phyloP scores from a whole-genome alignment of 371 early-diverging fungal genomes.

The Mortierella sp. region DNA sequence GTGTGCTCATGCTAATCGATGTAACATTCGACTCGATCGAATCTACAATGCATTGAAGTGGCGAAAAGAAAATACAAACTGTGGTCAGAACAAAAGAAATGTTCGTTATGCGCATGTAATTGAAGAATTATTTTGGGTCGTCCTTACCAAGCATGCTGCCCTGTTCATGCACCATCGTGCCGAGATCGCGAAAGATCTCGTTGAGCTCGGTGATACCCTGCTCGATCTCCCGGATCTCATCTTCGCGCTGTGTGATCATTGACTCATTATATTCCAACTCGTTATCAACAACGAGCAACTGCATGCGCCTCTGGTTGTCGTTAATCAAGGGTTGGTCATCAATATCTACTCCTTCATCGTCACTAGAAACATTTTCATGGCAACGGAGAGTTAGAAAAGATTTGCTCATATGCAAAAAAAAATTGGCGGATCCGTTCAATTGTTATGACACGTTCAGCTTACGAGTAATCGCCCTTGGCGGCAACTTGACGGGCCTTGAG shows the following conservation, averaged over 20 bases:
- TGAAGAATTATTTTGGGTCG: neutral
- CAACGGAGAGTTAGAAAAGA: neutral
- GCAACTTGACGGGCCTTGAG: constrained; percentile 65
- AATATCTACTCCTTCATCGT: constrained; percentile 60
- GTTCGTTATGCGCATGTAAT: neutral
- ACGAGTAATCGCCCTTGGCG: constrained; percentile 29
- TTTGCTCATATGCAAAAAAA: neutral
- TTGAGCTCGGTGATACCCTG: constrained; percentile 94
- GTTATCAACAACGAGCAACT: constrained; percentile 86
- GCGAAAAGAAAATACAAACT: neutral
- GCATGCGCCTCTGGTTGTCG: constrained; percentile 72
- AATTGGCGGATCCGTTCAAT: neutral
- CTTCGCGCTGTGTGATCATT: constrained; percentile 93
- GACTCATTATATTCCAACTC: constrained; percentile 95
- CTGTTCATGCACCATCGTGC: constrained; percentile 96
- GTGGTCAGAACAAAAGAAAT: constrained; percentile 1
- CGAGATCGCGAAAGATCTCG: constrained; percentile 97
- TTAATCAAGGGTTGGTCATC: constrained; percentile 69
- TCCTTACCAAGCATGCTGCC: constrained; percentile 88
- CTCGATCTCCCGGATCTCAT: constrained; percentile 93
- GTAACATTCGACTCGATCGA: constrained; percentile 92
- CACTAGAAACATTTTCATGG: neutral
- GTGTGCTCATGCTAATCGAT: constrained; percentile 81
- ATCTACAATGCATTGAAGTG: constrained; percentile 60
- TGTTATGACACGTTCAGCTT: neutral